Percentiles rank a stretch among this genome's conserved stretches.
phyloP scores from a whole-genome alignment of 2,329 filamentous ascomycete genomes.

The Ustulina deusta region DNA sequence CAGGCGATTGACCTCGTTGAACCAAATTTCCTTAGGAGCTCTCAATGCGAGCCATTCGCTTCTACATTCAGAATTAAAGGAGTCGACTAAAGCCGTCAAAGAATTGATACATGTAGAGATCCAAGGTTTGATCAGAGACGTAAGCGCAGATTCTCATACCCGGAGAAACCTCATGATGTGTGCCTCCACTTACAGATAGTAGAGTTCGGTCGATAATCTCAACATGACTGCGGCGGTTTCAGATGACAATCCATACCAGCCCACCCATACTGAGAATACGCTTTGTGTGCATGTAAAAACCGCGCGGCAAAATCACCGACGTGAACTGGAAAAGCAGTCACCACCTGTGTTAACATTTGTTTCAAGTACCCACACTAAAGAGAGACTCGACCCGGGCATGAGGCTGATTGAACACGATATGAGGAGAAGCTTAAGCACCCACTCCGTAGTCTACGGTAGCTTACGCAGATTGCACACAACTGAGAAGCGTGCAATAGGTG shows the following conservation, averaged over 20 bases:
- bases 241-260: too few species aligned
- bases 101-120: neutral
- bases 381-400: neutral
- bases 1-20: neutral
- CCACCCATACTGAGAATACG: neutral
- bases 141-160: neutral
- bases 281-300: too few species aligned
- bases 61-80: neutral
- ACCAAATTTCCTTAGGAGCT: neutral
- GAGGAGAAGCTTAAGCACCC: neutral
- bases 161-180: too few species aligned
- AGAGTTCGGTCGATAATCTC: too few species aligned
- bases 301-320: too few species aligned
- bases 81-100: neutral
- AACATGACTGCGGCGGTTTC: too few species aligned
- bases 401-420: neutral
- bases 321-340: neutral
- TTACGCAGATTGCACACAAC: neutral
- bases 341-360: neutral
- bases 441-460: neutral
- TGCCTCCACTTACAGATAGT: too few species aligned
- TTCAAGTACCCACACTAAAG: neutral
- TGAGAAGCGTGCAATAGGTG: neutral
- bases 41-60: neutral
- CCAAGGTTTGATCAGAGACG: neutral